Conservation (phyloP, 108 stramenopile species). For the Bacterosira constricta region DNA sequence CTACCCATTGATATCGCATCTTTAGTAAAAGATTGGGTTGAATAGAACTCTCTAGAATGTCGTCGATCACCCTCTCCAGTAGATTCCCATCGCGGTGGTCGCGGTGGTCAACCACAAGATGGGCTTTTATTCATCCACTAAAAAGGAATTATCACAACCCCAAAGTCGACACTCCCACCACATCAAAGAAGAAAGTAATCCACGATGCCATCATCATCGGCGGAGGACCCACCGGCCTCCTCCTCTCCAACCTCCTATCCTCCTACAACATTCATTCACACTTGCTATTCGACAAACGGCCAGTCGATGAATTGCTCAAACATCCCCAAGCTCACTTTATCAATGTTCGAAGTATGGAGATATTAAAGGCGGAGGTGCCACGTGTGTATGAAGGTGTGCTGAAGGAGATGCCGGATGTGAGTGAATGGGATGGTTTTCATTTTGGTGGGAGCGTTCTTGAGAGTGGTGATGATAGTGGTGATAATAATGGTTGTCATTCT, state of each 20-base stretch:
- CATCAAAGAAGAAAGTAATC: background rate
- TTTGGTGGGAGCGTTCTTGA: constrained; percentile 65
- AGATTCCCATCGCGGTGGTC: no score
- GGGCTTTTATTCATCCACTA: no score
- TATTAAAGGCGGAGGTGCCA: constrained; percentile 58
- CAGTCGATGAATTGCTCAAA: constrained; percentile 43
- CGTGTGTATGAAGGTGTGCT: constrained; percentile 45
- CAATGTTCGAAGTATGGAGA: constrained; percentile 93
- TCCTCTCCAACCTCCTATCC: constrained; percentile 69
- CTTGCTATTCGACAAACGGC: constrained; percentile 64
- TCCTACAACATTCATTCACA: constrained; percentile 54
- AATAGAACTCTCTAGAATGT: no score
- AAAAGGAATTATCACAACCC: no score
- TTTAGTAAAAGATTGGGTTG: no score
- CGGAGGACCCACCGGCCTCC: constrained; percentile 79
- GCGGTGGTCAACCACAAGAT: no score
- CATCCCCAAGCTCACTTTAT: constrained; percentile 96
- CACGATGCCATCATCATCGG: constrained; percentile 66
- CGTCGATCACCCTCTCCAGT: no score
- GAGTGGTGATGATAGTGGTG: background rate
- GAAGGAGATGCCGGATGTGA: constrained; percentile 62
- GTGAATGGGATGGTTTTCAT: constrained; percentile 73
- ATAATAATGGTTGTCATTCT: background rate
- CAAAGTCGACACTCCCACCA: no score
- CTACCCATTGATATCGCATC: no score